A percentile compares a stretch with the other conserved stretches of the same genome.
phyloP scores from a whole-genome alignment of 768 basidiomycete species.

The Xerocomellus dryophilus region DNA sequence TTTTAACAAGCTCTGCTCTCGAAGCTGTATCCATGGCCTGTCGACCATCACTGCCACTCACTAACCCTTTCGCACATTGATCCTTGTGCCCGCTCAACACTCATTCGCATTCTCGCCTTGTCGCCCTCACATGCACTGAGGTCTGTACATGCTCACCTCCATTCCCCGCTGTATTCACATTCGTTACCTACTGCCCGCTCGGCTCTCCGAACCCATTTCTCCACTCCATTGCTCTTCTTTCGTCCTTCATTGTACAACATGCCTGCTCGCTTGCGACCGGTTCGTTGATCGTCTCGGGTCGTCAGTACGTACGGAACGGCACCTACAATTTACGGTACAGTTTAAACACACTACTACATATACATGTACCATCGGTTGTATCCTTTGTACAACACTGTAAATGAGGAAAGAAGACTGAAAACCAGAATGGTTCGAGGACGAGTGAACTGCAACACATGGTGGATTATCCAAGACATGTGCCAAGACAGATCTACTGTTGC shows the following conservation, averaged over 20 bases:
- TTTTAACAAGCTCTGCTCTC: background rate
- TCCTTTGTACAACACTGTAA: slow-evolving; percentile 23
- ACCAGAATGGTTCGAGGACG: background rate
- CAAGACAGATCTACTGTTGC: no score
- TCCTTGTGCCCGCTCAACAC: background rate
- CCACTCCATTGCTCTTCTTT: background rate
- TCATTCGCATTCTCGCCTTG: slow-evolving; percentile 1
- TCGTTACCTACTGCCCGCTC: background rate
- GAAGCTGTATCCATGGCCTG: background rate
- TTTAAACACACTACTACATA: slow-evolving; percentile 5
- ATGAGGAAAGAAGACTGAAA: slow-evolving; percentile 13
- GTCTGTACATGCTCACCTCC: slow-evolving; percentile 5
- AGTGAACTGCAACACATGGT: no score
- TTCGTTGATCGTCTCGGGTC: slow-evolving; percentile 16
- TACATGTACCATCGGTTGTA: slow-evolving; percentile 24
- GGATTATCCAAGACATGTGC: background rate
- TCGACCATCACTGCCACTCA: background rate
- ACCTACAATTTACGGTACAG: slow-evolving; percentile 21
- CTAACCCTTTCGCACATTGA: slow-evolving; percentile 1
- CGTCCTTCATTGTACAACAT: slow-evolving; percentile 18
- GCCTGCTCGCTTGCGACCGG: background rate
- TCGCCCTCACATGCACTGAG: background rate
- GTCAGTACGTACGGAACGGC: background rate
- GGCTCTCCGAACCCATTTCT: background rate
- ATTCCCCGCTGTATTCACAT: background rate